Conservation (phyloP, 2,329 filamentous ascomycete genomes). For the Talaromyces sp. region DNA sequence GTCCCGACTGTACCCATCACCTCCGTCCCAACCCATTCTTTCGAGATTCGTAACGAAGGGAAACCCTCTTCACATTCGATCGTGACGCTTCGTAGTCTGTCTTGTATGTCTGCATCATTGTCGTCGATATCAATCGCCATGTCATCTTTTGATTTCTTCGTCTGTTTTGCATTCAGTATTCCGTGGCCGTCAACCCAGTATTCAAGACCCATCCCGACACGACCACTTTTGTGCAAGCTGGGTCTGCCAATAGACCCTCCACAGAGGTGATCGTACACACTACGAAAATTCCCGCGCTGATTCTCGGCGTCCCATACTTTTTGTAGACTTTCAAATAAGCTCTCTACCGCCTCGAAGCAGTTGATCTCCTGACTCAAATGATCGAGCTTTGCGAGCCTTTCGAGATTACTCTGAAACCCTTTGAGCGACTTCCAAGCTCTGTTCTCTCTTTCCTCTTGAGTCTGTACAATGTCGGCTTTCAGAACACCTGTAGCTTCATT, state of each 20-base stretch:
- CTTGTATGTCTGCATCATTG: conserved; percentile 22
- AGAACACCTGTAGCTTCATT: conserved; percentile 43
- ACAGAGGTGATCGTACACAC: conserved; percentile 40
- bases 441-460: conserved; percentile 29
- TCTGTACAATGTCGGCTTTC: conserved; percentile 38
- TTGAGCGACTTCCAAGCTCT: conserved; percentile 37
- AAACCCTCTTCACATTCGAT: conserved; percentile 46
- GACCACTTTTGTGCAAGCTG: conserved; percentile 37
- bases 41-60: conserved; percentile 43
- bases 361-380: conserved; percentile 44
- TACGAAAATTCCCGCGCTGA: conserved; percentile 29
- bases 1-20: conserved; percentile 26
- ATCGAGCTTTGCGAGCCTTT: conserved; percentile 44
- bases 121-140: conserved; percentile 28
- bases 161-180: conserved; percentile 31
- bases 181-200: conserved; percentile 43
- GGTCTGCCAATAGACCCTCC: conserved; percentile 41
- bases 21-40: conserved; percentile 41
- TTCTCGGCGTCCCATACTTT: conserved; percentile 43
- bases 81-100: conserved; percentile 34
- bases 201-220: conserved; percentile 40
- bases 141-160: conserved; percentile 29
- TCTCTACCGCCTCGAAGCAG: conserved; percentile 46
- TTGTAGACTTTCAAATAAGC: conserved; percentile 41
- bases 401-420: conserved; percentile 42